These are phyloP conservation scores for Zea luxurians DNA, from an alignment of 176 grass and related monocot species.

Conservation along the genomic window DNA sequence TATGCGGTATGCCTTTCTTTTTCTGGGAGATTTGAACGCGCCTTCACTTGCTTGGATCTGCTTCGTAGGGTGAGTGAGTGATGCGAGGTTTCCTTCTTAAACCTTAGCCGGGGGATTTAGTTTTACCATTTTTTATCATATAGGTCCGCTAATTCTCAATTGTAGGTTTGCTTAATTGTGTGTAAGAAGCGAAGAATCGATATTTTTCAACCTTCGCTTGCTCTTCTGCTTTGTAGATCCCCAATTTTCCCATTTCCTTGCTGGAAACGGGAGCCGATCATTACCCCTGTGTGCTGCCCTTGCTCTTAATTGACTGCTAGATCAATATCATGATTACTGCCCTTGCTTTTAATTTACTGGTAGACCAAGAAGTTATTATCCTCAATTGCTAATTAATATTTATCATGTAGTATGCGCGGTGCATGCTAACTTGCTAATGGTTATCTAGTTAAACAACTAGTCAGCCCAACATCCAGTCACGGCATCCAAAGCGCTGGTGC, in stretches of 20 bases:
- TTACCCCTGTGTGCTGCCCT: background rate
- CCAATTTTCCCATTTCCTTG: background rate
- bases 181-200: too few relatives aligned
- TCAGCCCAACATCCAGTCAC: background rate
- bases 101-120: background rate
- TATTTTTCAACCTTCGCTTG: background rate
- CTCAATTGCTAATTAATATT: background rate
- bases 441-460: background rate
- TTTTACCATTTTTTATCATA: background rate
- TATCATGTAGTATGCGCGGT: too few relatives aligned
- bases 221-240: background rate
- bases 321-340: background rate
- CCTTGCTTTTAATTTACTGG: background rate
- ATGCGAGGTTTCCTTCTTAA: constrained; percentile 5
- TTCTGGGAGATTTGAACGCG: background rate
- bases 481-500: background rate
- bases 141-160: background rate
- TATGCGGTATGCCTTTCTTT: background rate
- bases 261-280: background rate
- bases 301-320: background rate
- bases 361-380: constrained; percentile 1
- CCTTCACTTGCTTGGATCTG: constrained; percentile 11
- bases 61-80: background rate
- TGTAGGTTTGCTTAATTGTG: background rate
- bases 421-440: background rate